A percentile compares a stretch with the other conserved stretches of the same genome.
phyloP scores from a whole-genome alignment of 208 protist species.

The Acanthamoeba castellanii region DNA sequence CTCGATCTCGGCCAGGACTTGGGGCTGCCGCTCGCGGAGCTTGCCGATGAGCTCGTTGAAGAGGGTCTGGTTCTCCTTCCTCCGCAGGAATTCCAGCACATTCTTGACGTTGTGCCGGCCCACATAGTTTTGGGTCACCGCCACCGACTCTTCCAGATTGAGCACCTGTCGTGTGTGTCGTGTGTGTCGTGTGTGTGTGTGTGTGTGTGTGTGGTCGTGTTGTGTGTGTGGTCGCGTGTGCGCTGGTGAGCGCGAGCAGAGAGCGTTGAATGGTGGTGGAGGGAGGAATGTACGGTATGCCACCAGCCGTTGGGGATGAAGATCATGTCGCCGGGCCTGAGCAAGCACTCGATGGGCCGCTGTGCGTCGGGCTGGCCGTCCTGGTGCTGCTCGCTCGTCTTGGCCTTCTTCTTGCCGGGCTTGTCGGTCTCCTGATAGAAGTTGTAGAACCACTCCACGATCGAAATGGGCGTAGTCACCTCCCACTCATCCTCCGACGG shows the following conservation, averaged over 20 bases:
- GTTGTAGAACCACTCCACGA: slow-evolving; percentile 82
- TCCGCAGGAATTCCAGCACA: slow-evolving; percentile 62
- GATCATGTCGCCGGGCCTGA: slow-evolving; percentile 29
- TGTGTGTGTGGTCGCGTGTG: not conserved
- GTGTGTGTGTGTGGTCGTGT: not conserved
- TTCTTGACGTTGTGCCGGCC: slow-evolving; percentile 76
- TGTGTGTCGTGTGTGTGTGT: not conserved
- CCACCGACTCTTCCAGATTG: slow-evolving; percentile 80
- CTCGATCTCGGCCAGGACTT: slow-evolving; percentile 30
- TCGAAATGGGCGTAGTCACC: slow-evolving; percentile 75
- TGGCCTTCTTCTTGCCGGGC: slow-evolving; percentile 58
- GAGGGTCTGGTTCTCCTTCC: slow-evolving; percentile 26
- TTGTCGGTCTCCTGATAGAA: slow-evolving; percentile 74
- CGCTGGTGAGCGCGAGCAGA: not conserved
- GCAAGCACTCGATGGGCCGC: slow-evolving; percentile 21
- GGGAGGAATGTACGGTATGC: too few species aligned
- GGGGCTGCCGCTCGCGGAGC: not conserved
- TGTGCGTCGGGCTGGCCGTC: not conserved
- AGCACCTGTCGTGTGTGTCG: not conserved
- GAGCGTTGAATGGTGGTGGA: not conserved
- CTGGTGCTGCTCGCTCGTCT: not conserved
- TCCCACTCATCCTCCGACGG: slow-evolving; percentile 26
- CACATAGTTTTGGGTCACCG: slow-evolving; percentile 83
- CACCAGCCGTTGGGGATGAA: slow-evolving; percentile 29
- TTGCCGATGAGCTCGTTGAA: slow-evolving; percentile 15